phyloP scores from a whole-genome alignment of 495 filamentous ascomycete genomes.

The Annulohypoxylon stygium region DNA sequence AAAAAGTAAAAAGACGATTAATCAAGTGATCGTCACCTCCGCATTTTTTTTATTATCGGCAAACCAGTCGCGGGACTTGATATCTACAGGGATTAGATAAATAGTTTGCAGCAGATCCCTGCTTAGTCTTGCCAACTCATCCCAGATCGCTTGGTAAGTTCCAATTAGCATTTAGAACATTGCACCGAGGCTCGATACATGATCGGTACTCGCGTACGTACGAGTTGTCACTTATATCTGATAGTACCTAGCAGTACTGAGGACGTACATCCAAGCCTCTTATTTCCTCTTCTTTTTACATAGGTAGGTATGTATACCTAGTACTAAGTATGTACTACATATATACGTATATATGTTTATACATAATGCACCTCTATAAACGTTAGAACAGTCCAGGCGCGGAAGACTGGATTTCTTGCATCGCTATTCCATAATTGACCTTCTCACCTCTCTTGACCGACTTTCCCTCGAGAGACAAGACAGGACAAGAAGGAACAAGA shows the following conservation, averaged over 20 bases:
- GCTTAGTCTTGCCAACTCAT: conserved; percentile 40
- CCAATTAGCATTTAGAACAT: conserved; percentile 21
- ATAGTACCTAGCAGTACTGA: background rate
- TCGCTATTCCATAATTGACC: conserved; percentile 4
- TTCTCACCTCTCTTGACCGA: conserved; percentile 39
- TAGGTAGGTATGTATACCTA: too few species aligned
- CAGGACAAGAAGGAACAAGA: background rate
- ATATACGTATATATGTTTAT: background rate
- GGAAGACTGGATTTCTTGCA: conserved; percentile 11
- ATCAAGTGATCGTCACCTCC: conserved; percentile 24
- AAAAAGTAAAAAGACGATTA: background rate
- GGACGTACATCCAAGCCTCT: background rate
- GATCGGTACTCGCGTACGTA: background rate
- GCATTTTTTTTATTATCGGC: conserved; percentile 35
- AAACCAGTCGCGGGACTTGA: conserved; percentile 43
- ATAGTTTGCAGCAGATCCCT: conserved; percentile 46
- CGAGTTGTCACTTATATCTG: background rate
- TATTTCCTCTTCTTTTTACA: background rate
- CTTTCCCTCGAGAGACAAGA: conserved; percentile 32
- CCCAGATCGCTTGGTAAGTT: conserved; percentile 30
- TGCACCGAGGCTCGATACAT: conserved; percentile 28
- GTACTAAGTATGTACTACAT: background rate
- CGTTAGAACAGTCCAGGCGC: background rate
- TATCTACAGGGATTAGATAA: conserved; percentile 39
- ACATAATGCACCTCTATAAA: background rate